Evolutionary conservation across 2,329 filamentous ascomycete genomes (phyloP).

Genomic region (Xylariaceae sp.): DNA sequence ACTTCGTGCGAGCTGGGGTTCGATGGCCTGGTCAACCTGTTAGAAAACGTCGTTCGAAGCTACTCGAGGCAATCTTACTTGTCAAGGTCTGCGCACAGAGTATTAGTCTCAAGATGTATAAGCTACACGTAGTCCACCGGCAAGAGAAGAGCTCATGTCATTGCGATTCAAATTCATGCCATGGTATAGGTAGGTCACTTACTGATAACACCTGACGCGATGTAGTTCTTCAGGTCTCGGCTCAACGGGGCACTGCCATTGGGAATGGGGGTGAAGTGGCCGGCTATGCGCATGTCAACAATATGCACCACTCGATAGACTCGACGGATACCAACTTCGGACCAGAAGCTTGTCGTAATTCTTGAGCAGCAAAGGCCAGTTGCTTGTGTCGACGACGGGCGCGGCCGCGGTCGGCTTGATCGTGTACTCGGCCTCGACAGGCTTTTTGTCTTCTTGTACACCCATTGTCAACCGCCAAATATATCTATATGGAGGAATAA

Average conservation of each 20-base stretch:
- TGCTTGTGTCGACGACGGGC: slow-evolving; percentile 76
- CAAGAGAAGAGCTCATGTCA: neutral
- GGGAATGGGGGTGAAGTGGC: slow-evolving; percentile 95
- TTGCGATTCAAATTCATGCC: neutral
- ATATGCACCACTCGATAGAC: slow-evolving; percentile 2
- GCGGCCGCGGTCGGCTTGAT: slow-evolving; percentile 89
- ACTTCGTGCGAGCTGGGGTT: slow-evolving; percentile 99
- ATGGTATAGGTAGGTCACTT: slow-evolving; percentile 1
- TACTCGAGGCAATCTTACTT: slow-evolving; percentile 11
- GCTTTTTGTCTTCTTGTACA: slow-evolving; percentile 23
- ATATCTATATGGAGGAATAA: slow-evolving; percentile 17
- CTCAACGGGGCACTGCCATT: slow-evolving; percentile 86
- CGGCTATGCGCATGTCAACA: slow-evolving; percentile 41
- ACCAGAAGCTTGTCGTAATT: slow-evolving; percentile 71
- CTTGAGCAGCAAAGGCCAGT: slow-evolving; percentile 91
- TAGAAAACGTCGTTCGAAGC: slow-evolving; percentile 3
- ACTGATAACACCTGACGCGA: slow-evolving; percentile 97
- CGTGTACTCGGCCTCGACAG: slow-evolving; percentile 32
- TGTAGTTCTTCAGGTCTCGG: slow-evolving; percentile 94
- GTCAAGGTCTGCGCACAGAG: slow-evolving; percentile 15
- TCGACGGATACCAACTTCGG: slow-evolving; percentile 17
- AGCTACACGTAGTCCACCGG: neutral
- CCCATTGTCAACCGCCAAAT: slow-evolving; percentile 28
- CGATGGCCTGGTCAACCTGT: slow-evolving; percentile 78
- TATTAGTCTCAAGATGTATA: slow-evolving; percentile 3